Percentiles rank a stretch among this genome's conserved stretches.
Evolutionary conservation across 2,329 filamentous ascomycete species (phyloP).

Genomic region (Cladosporium oxysporum): DNA sequence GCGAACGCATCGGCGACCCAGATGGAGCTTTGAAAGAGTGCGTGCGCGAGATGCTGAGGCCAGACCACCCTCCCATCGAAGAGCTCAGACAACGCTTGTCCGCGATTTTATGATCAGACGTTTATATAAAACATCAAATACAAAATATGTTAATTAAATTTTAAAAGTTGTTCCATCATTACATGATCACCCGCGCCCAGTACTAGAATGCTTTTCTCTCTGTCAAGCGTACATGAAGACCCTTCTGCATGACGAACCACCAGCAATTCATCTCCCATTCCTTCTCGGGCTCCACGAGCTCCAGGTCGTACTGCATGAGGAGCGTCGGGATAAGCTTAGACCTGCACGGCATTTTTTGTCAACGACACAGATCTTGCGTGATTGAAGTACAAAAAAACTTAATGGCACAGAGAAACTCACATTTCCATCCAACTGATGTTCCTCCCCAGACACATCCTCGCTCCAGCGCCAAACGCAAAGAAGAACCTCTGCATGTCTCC

Average conservation of each 20-base stretch:
- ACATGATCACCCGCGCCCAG: neutral
- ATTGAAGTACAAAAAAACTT: neutral
- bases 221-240: conserved; percentile 29
- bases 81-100: conserved; percentile 7
- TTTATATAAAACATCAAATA: neutral
- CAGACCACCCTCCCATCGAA: conserved; percentile 11
- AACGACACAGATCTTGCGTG: neutral
- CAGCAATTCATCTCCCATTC: conserved; percentile 35
- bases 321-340: conserved; percentile 39
- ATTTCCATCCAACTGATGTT: conserved; percentile 42
- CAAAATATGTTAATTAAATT: neutral
- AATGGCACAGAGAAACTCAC: conserved; percentile 23
- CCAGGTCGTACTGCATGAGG: conserved; percentile 39
- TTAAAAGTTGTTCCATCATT: neutral
- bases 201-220: conserved; percentile 7
- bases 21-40: conserved; percentile 8
- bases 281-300: conserved; percentile 35
- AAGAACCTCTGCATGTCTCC: conserved; percentile 35
- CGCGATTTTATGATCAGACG: conserved; percentile 3
- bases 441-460: conserved; percentile 33
- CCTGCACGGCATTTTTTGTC: conserved; percentile 9
- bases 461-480: conserved; percentile 39
- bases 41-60: conserved; percentile 17
- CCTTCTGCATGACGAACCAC: conserved; percentile 39
- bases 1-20: conserved; percentile 16